These are phyloP conservation scores for Hypoxylon fragiforme DNA, from an alignment of 495 filamentous ascomycete genomes.

Conservation along the genomic window DNA sequence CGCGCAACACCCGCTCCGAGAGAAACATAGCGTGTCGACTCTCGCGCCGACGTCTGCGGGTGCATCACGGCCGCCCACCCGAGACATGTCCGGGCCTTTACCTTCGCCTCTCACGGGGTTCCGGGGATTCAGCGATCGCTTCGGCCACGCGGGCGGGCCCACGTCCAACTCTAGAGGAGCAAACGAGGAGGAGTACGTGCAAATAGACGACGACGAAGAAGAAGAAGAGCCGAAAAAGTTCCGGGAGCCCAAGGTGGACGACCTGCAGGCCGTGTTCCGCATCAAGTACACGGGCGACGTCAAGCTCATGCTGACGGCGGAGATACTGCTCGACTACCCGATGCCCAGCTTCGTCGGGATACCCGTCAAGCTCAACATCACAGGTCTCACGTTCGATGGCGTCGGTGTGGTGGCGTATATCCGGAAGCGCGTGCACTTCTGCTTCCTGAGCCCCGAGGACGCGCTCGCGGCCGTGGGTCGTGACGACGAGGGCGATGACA, in stretches of 20 bases:
- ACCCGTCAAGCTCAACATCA: slow-evolving; percentile 88
- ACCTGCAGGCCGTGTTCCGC: slow-evolving; percentile 88
- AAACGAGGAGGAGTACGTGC: slow-evolving; percentile 10
- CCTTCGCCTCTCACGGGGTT: slow-evolving; percentile 14
- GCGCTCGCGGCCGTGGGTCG: slow-evolving; percentile 68
- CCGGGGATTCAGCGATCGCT: slow-evolving; percentile 6
- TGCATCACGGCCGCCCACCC: slow-evolving; percentile 53
- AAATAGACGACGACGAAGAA: slow-evolving; percentile 34
- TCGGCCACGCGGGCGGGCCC: not conserved
- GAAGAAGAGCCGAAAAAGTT: slow-evolving; percentile 41
- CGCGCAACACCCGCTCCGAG: slow-evolving; percentile 38
- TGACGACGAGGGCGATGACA: slow-evolving; percentile 46
- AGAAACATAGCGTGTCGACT: slow-evolving; percentile 59
- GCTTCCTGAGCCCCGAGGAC: slow-evolving; percentile 87
- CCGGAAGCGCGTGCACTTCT: slow-evolving; percentile 81
- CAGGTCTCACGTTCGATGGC: slow-evolving; percentile 91
- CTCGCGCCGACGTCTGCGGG: slow-evolving; percentile 50
- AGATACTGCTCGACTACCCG: slow-evolving; percentile 94
- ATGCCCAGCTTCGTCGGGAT: slow-evolving; percentile 96
- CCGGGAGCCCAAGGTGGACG: slow-evolving; percentile 59
- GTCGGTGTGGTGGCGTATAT: slow-evolving; percentile 91
- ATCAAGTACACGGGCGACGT: slow-evolving; percentile 86
- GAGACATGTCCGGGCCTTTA: slow-evolving; percentile 34
- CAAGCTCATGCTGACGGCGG: slow-evolving; percentile 82
- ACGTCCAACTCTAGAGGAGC: slow-evolving; percentile 3